Evolutionary conservation across 768 basidiomycete genomes (phyloP).

Genomic region (Sarcodon aspratus): DNA sequence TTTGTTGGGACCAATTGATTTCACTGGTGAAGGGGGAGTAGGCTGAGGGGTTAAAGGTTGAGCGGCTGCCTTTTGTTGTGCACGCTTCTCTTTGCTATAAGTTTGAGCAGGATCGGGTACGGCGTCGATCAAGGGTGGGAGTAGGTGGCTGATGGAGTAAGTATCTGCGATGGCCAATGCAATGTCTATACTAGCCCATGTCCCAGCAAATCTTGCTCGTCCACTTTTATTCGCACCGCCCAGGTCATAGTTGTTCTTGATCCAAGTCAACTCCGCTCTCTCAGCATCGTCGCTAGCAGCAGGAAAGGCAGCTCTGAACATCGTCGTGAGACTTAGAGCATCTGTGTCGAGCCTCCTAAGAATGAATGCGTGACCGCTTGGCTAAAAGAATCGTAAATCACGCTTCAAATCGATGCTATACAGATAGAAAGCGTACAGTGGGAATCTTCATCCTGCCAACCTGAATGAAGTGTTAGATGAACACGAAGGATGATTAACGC

Average conservation of each 20-base stretch:
- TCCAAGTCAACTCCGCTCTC: conserved; percentile 72
- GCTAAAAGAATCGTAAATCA: conserved; percentile 25
- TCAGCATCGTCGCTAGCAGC: conserved; percentile 68
- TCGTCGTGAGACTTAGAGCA: conserved; percentile 86
- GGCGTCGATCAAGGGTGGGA: conserved; percentile 58
- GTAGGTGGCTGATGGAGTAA: conserved; percentile 53
- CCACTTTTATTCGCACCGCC: conserved; percentile 52
- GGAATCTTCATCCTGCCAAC: conserved; percentile 86
- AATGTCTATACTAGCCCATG: conserved; percentile 63
- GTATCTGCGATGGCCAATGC: conserved; percentile 58
- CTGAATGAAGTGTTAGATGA: conserved; percentile 25
- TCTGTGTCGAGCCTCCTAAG: conserved; percentile 90
- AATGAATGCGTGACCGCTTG: conserved; percentile 82
- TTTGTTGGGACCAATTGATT: conserved; percentile 31
- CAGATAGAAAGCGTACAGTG: conserved; percentile 42
- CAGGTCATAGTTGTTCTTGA: conserved; percentile 69
- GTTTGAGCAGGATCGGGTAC: conserved; percentile 64
- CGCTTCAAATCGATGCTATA: conserved; percentile 2
- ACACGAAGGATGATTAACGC: not conserved
- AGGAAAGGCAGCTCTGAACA: conserved; percentile 94
- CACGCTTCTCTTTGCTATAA: conserved; percentile 62
- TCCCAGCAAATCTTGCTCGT: conserved; percentile 76
- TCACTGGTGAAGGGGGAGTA: conserved; percentile 22
- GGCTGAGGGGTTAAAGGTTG: conserved; percentile 22
- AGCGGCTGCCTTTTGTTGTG: conserved; percentile 19